Evolutionary conservation across 805 yeast species (phyloP), one percentile per base, ranked within the genome.

Genomic region (Candida saitoana): DNA sequence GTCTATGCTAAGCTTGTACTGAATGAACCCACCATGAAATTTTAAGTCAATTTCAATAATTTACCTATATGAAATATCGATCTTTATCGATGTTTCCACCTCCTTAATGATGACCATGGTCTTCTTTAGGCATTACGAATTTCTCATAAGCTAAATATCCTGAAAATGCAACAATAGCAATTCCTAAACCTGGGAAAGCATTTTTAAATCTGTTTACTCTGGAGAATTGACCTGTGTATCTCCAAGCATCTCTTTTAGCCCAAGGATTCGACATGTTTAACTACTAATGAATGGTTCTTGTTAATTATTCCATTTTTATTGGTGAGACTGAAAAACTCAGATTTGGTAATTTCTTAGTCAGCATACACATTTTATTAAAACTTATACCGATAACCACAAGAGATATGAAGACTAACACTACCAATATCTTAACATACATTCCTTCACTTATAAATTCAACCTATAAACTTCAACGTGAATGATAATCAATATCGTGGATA

Each of bases 201-300:
- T 80, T 80, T 55, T 74, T 80, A 62, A 79, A 82, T 52, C 93
- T 72, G 64, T 82, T 79, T 38, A 67, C 65, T 52, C 87, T 79
- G 41, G 85, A 74, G 69, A 87, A 87, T 40, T 81, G 86, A 45
- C 93, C 95, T 56, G 80, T 82, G 65, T 80, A 84, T 73, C 95
- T 82, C 96, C 96, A 87, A 36, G 95, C 93, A 61, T 87, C 95
- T 74, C 95, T 82, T 52, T 67, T 69, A 43, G 68, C 73, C 78
- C 78, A 73, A 38, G 77, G 76, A 48, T 70, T 70, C 32, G 32
- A 29, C 32, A 29, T 29, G n/a, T 29, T 29, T 14, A 12, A 29
- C 5, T 14, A 5, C 5, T 29, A 14, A 29, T 6, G 16, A 29
- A 11, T 6, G 16, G 6, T 29, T 14, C 17, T 33, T 8, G 36